Base-by-base conservation (phyloP, 129 eudicot genomes). In the Smallanthus sonchifolius region DNA sequence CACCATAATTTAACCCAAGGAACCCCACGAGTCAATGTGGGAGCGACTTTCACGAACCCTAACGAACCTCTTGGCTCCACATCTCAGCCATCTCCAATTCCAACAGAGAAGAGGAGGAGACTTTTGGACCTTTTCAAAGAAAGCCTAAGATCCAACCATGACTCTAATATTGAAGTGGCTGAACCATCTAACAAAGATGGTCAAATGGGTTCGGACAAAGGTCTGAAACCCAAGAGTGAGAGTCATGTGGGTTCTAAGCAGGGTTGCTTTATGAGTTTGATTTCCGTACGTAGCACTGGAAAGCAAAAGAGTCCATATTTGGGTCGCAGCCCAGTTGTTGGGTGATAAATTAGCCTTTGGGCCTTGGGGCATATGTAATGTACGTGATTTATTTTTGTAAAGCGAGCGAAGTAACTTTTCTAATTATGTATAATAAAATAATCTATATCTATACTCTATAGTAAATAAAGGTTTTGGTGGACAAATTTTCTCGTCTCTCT, bases 111-210 rank as follows among this genome's bases (percentile, higher is more conserved):
- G 62, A 85, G 71, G 30, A 86, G 72, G 77, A 77, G 77, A 72
- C 87, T 89, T 7, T 80, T 86, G 38, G 91, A 89, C 11, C 84
- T 86, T 24, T 89, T 84, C 28, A 65, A 81, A 77, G 87, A 88
- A 70, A 88, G 92, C 64, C 16, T 77, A 28, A 70, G 84, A 42
- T 73, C 60, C 19, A 65, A 75, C 4, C 35, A 45, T 70, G 72
- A 70, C 10, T 44, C 48, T 4, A 70, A 48, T 9, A 10, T 36
- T 2, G 79, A 63, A 61, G 28, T 6, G 17, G 36, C 0, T 39
- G 77, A 72, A 39, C 65, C 61, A 79, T 15, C 49, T 0, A 70
- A 61, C 69, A 16, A 65, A 44, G 82, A 75, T 71, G 67, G 35
- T 64, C 7, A 67, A 54, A 36, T 70, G 74, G 77, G 57, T 19